Conservation (phyloP, 1,139 yeast genomes). For the Suhomyces anneliseae region DNA sequence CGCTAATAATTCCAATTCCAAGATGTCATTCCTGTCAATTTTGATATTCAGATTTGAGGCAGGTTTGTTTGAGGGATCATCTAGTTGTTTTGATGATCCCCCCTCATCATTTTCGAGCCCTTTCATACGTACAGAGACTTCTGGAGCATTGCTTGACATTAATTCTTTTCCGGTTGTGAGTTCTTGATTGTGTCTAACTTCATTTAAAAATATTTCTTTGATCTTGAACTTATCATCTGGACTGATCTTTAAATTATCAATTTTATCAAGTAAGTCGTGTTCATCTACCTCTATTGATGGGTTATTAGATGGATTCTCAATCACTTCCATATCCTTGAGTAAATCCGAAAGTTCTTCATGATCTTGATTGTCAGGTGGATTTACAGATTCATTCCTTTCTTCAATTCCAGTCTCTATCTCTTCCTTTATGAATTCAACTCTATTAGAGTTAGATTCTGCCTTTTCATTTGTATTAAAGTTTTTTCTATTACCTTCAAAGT, state of each 20-base stretch:
- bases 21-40: conserved; percentile 22
- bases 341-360: conserved; percentile 44
- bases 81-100: too few species aligned
- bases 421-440: background rate
- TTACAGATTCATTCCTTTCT: background rate
- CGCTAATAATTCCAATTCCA: conserved; percentile 49
- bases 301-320: conserved; percentile 5
- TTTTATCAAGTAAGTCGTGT: conserved; percentile 25
- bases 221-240: conserved; percentile 54
- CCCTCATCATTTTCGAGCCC: too few species aligned
- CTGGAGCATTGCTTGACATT: background rate
- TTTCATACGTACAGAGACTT: too few species aligned
- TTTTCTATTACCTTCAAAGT: conserved; percentile 11
- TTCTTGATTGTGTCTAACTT: background rate
- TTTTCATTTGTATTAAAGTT: background rate
- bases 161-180: background rate
- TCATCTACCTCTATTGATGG: conserved; percentile 13
- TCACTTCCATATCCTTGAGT: conserved; percentile 52
- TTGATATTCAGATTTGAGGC: conserved; percentile 16
- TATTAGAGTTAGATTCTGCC: conserved; percentile 1
- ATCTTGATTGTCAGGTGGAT: conserved; percentile 10
- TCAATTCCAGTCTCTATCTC: background rate
- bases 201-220: conserved; percentile 25
- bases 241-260: conserved; percentile 41
- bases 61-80: background rate